Percentiles rank a stretch among this genome's conserved stretches.
These are phyloP conservation scores for Papiliotrema terrestris DNA, from an alignment of 1,284 basidiomycete species.

Conservation along the genomic window DNA sequence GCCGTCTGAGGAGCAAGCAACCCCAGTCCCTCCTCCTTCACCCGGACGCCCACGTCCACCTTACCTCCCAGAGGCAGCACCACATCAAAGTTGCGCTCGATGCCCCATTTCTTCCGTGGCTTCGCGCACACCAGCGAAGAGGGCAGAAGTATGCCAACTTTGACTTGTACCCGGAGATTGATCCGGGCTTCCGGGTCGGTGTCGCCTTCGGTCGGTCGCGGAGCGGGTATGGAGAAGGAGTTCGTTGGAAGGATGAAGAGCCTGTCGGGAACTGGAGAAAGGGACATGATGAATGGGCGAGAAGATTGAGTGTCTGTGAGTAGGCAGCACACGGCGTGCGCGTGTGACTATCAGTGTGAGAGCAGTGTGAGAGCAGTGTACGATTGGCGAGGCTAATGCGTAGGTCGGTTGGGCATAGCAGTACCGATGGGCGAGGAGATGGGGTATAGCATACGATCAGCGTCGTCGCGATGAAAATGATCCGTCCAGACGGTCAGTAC, in stretches of 20 bases:
- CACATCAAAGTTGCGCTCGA: constrained; percentile 22
- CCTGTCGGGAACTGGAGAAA: neutral
- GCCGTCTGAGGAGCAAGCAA: too few relatives aligned
- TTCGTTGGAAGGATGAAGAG: neutral
- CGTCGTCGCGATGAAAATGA: too few relatives aligned
- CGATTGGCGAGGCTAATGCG: too few relatives aligned
- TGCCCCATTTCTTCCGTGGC: constrained; percentile 2
- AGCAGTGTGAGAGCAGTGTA: too few relatives aligned
- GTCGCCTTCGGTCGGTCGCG: neutral
- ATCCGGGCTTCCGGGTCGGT: neutral
- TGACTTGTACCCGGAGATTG: constrained; percentile 13
- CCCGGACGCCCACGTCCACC: constrained; percentile 6
- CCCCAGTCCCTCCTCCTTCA: constrained; percentile 4
- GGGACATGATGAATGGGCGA: neutral
- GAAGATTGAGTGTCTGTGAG: neutral
- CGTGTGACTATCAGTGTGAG: too few relatives aligned
- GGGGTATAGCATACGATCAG: too few relatives aligned
- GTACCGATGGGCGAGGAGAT: too few relatives aligned
- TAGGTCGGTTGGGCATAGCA: too few relatives aligned
- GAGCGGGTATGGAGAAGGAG: neutral
- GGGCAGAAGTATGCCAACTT: constrained; percentile 10
- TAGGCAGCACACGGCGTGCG: too few relatives aligned
- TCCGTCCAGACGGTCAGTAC: too few relatives aligned
- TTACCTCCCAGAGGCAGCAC: constrained; percentile 18
- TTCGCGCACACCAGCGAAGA: constrained; percentile 6